Conservation (phyloP, 208 protist species). For the Crithidia bombi region DNA sequence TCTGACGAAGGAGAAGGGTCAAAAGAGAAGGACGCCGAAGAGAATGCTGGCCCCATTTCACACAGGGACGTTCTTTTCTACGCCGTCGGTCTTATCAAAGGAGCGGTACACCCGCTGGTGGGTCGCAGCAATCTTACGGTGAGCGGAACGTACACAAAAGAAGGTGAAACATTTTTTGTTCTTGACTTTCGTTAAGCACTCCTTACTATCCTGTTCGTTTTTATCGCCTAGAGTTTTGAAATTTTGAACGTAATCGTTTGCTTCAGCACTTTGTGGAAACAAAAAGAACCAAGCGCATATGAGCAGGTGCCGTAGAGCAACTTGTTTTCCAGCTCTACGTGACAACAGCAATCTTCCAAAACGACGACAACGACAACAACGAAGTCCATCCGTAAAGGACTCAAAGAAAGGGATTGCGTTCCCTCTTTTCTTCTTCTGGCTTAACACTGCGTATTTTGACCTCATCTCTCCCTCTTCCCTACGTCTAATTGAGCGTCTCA, state of each 20-base stretch:
- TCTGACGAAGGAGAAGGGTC: slow-evolving; percentile 27
- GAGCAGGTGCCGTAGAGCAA: too few species aligned
- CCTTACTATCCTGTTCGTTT: slow-evolving; percentile 1
- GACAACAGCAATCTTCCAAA: too few species aligned
- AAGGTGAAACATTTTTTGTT: slow-evolving; percentile 71
- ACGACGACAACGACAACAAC: too few species aligned
- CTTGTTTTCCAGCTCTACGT: too few species aligned
- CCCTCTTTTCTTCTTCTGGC: background rate
- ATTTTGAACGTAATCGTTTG: too few species aligned
- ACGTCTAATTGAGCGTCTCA: background rate
- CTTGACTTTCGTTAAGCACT: slow-evolving; percentile 56
- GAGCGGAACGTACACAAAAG: slow-evolving; percentile 50
- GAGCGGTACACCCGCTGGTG: slow-evolving; percentile 52
- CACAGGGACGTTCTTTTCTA: slow-evolving; percentile 70
- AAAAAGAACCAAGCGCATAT: too few species aligned
- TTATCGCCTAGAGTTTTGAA: too few species aligned
- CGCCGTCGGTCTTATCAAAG: slow-evolving; percentile 59
- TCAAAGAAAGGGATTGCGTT: too few species aligned
- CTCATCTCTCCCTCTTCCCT: slow-evolving; percentile 6
- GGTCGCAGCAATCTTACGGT: slow-evolving; percentile 36
- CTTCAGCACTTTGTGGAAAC: too few species aligned
- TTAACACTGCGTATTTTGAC: slow-evolving; percentile 13
- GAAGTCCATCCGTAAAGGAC: too few species aligned
- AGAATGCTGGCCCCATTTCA: slow-evolving; percentile 22
- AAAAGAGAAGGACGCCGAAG: slow-evolving; percentile 11